Conservation (phyloP, 108 stramenopile species). For the Tribonema minus region DNA sequence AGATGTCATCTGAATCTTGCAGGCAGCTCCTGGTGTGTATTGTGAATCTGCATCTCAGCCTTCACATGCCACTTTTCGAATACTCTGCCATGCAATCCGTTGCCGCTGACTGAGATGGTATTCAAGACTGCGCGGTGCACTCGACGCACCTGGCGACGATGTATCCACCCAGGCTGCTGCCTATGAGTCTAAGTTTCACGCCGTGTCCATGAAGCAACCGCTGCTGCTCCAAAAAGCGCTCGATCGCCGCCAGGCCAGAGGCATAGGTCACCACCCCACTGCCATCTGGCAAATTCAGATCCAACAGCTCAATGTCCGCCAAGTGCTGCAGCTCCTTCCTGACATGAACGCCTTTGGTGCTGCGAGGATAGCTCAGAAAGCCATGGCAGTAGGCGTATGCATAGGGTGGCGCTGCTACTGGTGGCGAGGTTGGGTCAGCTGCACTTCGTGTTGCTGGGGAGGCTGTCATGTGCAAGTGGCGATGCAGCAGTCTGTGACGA, state of each 20-base stretch:
- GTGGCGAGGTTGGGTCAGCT: too few relatives aligned
- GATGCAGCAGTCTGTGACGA: too few relatives aligned
- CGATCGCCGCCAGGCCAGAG: conserved; percentile 2
- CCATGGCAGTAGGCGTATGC: conserved; percentile 35
- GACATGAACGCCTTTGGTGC: conserved; percentile 4
- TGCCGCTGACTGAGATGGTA: too few relatives aligned
- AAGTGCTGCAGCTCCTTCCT: not conserved
- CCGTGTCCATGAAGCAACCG: not conserved
- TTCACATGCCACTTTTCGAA: too few relatives aligned
- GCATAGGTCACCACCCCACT: conserved; percentile 6
- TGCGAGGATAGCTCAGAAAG: conserved; percentile 16
- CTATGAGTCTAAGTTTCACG: conserved; percentile 13
- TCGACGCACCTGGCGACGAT: conserved; percentile 27
- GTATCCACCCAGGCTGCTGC: conserved; percentile 34
- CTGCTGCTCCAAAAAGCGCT: not conserved
- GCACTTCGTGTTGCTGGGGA: too few relatives aligned
- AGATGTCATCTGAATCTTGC: too few relatives aligned
- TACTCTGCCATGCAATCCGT: too few relatives aligned
- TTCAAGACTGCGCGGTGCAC: too few relatives aligned
- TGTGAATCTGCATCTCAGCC: too few relatives aligned
- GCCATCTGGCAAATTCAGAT: conserved; percentile 21
- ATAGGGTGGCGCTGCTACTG: too few relatives aligned
- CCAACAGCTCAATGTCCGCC: conserved; percentile 15
- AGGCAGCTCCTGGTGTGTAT: too few relatives aligned
- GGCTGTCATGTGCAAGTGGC: too few relatives aligned